Evolutionary conservation across 306 rosid genomes (phyloP), one percentile per base, ranked within the genome.

Genomic region (Arachis hypogaea): DNA sequence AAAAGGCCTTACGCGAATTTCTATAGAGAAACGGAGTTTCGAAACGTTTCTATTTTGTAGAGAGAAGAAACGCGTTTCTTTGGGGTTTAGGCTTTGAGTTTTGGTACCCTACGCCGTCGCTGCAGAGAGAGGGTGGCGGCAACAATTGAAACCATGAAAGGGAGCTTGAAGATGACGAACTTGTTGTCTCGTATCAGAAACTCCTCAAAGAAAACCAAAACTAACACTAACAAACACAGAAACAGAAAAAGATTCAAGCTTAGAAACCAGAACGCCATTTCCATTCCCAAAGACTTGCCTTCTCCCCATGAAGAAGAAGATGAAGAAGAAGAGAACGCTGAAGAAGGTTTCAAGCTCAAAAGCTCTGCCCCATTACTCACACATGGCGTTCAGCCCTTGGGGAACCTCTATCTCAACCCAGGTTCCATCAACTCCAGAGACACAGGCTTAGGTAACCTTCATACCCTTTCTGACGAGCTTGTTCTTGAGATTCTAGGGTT

Each of bases 361-460:
- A 74, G 82, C 79, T 91, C 96, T 60, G 77, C 91, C 65, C 75
- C 87, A 5, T 89, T 96, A 66, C 85, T 77, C 77, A 66, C 85
- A 7, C 90, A 91, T 67, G 94, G 96, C 0, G 96, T 94, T 61
- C 96, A 89, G 45, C 98, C 97, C 51, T 78, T 94, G 71, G 97
- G 96, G 0, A 91, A 94, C 76, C 89, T 94, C 33, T 92, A 86
- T 81, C 63, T 92, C 77, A 79, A 61, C 66, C 83, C 95, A 9
- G 82, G 84, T 60, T 82, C 88, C 11, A 55, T 77, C 69, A 89
- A 94, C 80, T 86, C 93, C 22, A 86, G 96, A 81, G 89, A 88
- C 81, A 82, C 92, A 2, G 98, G 98, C 67, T 84, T 91, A 81
- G 98, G 98, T 82, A 88, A 84, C 71, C 89, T 94, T 49, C 92